Conservation (phyloP, 2,329 filamentous ascomycete genomes). For the Colletotrichum tamarilloi region DNA sequence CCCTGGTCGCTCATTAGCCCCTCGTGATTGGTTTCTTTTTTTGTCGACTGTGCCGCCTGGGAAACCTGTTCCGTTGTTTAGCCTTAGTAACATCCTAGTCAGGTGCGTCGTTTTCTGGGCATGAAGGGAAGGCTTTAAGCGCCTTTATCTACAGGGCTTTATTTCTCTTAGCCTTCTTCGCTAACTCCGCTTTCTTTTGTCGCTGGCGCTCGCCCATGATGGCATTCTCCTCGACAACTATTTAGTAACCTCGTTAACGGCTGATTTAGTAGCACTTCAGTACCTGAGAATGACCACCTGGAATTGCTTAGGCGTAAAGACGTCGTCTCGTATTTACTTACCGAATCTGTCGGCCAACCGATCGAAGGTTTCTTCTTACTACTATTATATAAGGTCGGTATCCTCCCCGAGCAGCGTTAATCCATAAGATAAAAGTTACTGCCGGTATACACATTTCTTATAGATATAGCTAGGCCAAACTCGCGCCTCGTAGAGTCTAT, state of each 20-base stretch:
- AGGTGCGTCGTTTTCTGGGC: not conserved
- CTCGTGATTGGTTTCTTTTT: no score
- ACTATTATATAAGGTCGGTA: not conserved
- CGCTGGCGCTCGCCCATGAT: constrained; percentile 16
- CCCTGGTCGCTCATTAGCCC: not conserved
- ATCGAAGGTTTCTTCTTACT: not conserved
- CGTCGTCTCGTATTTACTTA: constrained; percentile 2
- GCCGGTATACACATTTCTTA: constrained; percentile 49
- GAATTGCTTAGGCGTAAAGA: constrained; percentile 26
- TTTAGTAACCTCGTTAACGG: not conserved
- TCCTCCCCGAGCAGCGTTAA: not conserved
- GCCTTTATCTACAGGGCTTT: constrained; percentile 9
- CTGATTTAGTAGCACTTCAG: not conserved
- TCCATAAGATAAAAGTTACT: not conserved
- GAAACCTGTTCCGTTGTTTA: no score
- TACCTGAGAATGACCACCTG: constrained; percentile 24
- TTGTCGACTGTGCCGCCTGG: not conserved
- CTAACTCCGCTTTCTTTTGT: not conserved
- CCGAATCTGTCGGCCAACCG: not conserved
- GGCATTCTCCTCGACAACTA: constrained; percentile 24
- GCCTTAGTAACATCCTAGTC: not conserved
- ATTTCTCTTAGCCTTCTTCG: constrained; percentile 15
- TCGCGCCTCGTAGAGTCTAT: constrained; percentile 70
- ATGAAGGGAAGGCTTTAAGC: not conserved
- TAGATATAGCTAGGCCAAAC: constrained; percentile 77